phyloP scores from a whole-genome alignment of 2,329 filamentous ascomycete species.

The Beauveria scarabaeidicola region DNA sequence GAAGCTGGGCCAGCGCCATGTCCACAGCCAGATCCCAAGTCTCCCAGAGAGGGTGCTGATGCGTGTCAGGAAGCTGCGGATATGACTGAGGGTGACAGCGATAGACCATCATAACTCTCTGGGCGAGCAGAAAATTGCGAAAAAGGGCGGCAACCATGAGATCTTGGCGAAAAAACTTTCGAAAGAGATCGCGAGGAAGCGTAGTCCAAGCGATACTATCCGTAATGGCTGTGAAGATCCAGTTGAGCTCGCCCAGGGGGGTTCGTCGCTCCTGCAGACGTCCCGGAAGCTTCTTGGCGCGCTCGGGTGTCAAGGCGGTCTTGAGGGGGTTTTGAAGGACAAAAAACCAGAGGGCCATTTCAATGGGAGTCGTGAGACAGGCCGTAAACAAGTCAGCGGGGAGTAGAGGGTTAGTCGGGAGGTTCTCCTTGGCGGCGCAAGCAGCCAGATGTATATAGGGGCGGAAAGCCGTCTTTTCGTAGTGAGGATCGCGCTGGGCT shows the following conservation, averaged over 20 bases:
- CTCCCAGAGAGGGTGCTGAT: constrained; percentile 90
- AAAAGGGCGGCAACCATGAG: constrained; percentile 98
- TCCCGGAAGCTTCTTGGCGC: constrained; percentile 83
- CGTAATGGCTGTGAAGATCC: constrained; percentile 98
- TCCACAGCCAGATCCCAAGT: constrained; percentile 98
- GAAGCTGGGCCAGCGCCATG: constrained; percentile 84
- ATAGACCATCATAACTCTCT: constrained; percentile 93
- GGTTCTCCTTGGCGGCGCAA: constrained; percentile 80
- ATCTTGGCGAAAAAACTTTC: constrained; percentile 94
- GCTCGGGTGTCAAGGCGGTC: constrained; percentile 63
- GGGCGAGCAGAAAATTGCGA: constrained; percentile 88
- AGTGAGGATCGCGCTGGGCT: constrained; percentile 68
- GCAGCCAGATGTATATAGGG: constrained; percentile 85
- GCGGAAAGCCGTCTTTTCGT: constrained; percentile 63
- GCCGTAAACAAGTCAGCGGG: constrained; percentile 94
- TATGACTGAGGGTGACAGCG: constrained; percentile 92
- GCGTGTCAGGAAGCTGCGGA: constrained; percentile 85
- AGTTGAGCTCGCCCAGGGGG: constrained; percentile 91
- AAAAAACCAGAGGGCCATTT: constrained; percentile 95
- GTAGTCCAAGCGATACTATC: constrained; percentile 99
- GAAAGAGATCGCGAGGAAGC: constrained; percentile 79
- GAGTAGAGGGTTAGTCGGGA: constrained; percentile 87
- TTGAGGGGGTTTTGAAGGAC: constrained; percentile 80
- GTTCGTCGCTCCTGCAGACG: constrained; percentile 87
- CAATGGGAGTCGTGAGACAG: constrained; percentile 92